phyloP scores from a whole-genome alignment of 2,329 filamentous ascomycete species.

The Zymoseptoria ardabiliae region DNA sequence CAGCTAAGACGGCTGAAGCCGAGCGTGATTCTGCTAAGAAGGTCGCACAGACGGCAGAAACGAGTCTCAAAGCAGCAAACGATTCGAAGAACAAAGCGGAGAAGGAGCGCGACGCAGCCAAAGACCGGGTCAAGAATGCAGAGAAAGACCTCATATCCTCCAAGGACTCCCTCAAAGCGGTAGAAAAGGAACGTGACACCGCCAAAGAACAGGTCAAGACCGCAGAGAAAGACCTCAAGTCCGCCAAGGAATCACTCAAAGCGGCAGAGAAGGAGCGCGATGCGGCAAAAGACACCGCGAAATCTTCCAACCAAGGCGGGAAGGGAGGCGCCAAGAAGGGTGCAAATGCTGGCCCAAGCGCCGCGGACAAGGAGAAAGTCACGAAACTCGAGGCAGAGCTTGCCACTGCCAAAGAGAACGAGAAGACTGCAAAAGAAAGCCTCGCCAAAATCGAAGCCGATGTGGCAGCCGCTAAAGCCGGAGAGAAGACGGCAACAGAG shows the following conservation, averaged over 20 bases:
- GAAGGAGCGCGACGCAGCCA: constrained; percentile 6
- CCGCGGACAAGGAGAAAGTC: constrained; percentile 10
- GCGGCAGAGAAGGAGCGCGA: constrained; percentile 7
- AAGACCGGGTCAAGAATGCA: constrained; percentile 6
- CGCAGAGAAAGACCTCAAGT: constrained; percentile 3
- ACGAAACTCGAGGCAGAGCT: constrained; percentile 9
- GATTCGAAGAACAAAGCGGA: background rate
- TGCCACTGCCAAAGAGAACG: constrained; percentile 4
- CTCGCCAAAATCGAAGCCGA: constrained; percentile 4
- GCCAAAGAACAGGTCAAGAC: constrained; percentile 6
- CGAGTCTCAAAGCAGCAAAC: constrained; percentile 7
- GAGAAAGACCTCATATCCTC: constrained; percentile 9
- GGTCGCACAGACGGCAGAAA: constrained; percentile 8
- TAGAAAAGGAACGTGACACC: constrained; percentile 1
- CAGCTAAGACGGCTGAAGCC: background rate
- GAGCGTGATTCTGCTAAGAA: constrained; percentile 10
- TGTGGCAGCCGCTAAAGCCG: constrained; percentile 2
- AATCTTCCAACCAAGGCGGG: constrained; percentile 1
- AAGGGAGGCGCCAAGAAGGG: background rate
- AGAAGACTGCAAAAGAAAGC: constrained; percentile 4
- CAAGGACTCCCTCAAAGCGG: constrained; percentile 9
- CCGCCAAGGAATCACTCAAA: constrained; percentile 6
- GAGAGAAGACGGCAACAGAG: constrained; percentile 2
- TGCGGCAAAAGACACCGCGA: background rate
- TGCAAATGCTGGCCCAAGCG: background rate